phyloP scores from a whole-genome alignment of 2,329 filamentous ascomycete genomes.

The Cladosporium sphaerospermum region DNA sequence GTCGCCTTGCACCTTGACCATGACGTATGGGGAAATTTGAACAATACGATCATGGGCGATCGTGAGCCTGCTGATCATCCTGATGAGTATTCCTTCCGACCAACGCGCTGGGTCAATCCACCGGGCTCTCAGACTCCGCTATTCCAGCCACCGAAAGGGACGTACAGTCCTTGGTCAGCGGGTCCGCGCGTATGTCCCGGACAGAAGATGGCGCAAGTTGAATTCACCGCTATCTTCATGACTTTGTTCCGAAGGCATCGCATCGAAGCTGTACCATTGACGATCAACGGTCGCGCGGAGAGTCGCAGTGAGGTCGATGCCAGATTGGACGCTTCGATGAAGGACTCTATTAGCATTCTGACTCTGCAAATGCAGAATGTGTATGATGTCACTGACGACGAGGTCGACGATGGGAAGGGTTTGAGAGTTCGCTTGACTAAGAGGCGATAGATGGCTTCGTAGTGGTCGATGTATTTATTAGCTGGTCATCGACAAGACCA shows the following conservation, averaged over 20 bases:
- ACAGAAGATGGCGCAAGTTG: slow-evolving; percentile 51
- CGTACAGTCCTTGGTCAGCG: slow-evolving; percentile 44
- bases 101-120: slow-evolving; percentile 36
- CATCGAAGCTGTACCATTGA: slow-evolving; percentile 19
- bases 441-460: slow-evolving; percentile 1
- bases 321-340: slow-evolving; percentile 20
- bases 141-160: slow-evolving; percentile 34
- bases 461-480: background rate
- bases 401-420: background rate
- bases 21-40: slow-evolving; percentile 21
- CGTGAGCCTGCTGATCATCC: background rate
- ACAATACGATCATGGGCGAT: slow-evolving; percentile 13
- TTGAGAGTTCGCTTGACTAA: slow-evolving; percentile 7
- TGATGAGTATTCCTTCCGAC: slow-evolving; percentile 35
- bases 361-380: slow-evolving; percentile 26
- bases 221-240: slow-evolving; percentile 45
- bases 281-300: slow-evolving; percentile 13
- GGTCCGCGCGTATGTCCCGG: slow-evolving; percentile 49
- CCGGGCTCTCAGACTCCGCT: slow-evolving; percentile 17
- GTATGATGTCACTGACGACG: slow-evolving; percentile 16
- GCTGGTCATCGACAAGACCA: background rate
- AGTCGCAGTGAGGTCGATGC: slow-evolving; percentile 13
- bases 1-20: slow-evolving; percentile 26
- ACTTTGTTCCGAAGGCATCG: slow-evolving; percentile 27
- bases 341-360: slow-evolving; percentile 20